Evolutionary conservation across 192 early-diverging fungal species (phyloP), one percentile per base, ranked within the genome.

Genomic region (Kickxella alabastrina): DNA sequence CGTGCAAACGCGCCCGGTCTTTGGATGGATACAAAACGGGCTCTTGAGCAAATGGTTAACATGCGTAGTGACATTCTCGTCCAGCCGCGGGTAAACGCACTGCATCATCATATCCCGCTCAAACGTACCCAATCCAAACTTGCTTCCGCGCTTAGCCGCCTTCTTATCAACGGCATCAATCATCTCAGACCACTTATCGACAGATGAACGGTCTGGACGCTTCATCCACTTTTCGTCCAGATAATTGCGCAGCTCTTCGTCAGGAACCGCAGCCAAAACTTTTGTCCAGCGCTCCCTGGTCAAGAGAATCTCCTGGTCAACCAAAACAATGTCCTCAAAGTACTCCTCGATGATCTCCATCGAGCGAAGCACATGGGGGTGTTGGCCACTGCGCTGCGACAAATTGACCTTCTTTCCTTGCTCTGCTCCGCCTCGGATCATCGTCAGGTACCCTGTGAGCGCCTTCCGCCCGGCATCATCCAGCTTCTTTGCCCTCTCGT

Each of bases 21-120:
- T 91, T 17, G 95, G 95, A 57, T 98, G 95, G 18, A 95, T 86
- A 73, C 93, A 98, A 65, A 98, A 97, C 6, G 95, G 95, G 57
- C 86, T 85, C 65, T 98, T 98, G 22, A 98, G 81, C 80, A 98
- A 90, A 79, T 98, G 95, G 65, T 87, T 90, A 8, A 95, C 81
- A 27, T 88, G 83, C 13, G 83, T 88, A 1, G 91, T 85, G 19
- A 98, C 95, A 44, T 95, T 92, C 24, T 86, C 84, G 69, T 98
- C 93, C 29, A 98, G 80, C 24, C 95, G 84, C 18, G 95, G 95
- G 43, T 98, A 98, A 3, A 81, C 81, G 53, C 88, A 91, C 68
- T 93, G 93, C 52, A 98, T 85, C 49, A 88, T 79, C 51, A 93
- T 88, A 40, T 94, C 93, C 21, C 82, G 67, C 47, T 70, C 71